A percentile compares a stretch with the other conserved stretches of the same genome.
Evolutionary conservation across 2,329 filamentous ascomycete genomes (phyloP).

Genomic region (Penicillium nordicum): DNA sequence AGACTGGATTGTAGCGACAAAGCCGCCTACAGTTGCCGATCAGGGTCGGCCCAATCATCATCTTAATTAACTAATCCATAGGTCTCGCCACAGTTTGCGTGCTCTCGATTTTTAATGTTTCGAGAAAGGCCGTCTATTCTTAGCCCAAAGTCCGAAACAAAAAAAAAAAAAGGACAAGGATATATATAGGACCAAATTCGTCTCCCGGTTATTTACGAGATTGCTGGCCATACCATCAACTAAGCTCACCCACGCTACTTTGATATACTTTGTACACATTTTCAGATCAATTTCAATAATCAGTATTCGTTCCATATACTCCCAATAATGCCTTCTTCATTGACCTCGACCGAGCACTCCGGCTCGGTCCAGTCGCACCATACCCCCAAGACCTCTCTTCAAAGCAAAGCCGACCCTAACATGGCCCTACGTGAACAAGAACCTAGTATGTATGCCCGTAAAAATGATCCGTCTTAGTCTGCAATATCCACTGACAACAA

Average conservation of each 20-base stretch:
- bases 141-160: constrained; percentile 4
- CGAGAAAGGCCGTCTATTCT: constrained; percentile 17
- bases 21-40: constrained; percentile 11
- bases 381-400: constrained; percentile 42
- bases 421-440: constrained; percentile 79
- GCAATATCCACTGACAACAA: constrained; percentile 1
- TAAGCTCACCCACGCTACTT: not conserved
- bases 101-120: constrained; percentile 9
- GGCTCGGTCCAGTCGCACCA: constrained; percentile 25
- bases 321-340: constrained; percentile 18
- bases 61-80: not conserved
- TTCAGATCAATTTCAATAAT: not conserved
- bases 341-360: constrained; percentile 23
- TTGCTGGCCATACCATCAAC: not conserved
- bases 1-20: constrained; percentile 6
- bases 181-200: not conserved
- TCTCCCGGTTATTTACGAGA: not conserved
- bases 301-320: not conserved
- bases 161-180: not conserved
- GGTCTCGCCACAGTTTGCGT: constrained; percentile 20
- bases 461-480: not conserved
- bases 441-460: constrained; percentile 61
- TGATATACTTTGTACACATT: not conserved
- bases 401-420: constrained; percentile 80
- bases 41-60: constrained; percentile 17